Base-by-base conservation (phyloP, 2,329 filamentous ascomycete genomes). In the Botrytis fabae region DNA sequence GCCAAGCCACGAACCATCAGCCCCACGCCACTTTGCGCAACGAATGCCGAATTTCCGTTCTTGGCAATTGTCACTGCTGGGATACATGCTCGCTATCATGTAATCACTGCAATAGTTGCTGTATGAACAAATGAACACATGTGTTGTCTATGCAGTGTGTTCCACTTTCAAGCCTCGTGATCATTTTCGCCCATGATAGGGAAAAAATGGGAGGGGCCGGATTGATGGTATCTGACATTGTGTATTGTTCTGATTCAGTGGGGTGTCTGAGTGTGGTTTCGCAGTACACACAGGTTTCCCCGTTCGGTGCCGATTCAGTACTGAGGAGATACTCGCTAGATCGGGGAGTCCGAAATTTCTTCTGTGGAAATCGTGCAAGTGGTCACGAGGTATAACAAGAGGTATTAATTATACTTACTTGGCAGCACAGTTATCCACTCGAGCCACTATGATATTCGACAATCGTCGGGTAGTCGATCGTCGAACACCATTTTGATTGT, bases 1-100 rank as follows among this genome's bases (percentile, higher is more conserved):
- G 42, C 63, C 64, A 66, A 66, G 64, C 64, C 64, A 54, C 64
- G 25, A 62, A 28, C 22, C 22, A 46, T 51, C 64, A 66, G 64
- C 63, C 63, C 63, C 42, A 32, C 20, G 63, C 44, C 64, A 66
- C 22, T 16, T 38, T 28, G 16, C 46, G 22, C 63, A 66, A 66
- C 32, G 25, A 40, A 40, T 66, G 64, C 64, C 64, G 64, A 51
- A 40, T 40, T 66, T 40, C 64, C 64, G 64, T 66, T 54, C 63
- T 66, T 66, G 44, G 63, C 63, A 66, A 6, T 20, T 28, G 40
- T 25, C 60, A 28, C 8, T 18, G 51, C 51, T 57, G 28, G 51
- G 51, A 57, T 57, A 57, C 9, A 57, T 28, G 14, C 28, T 57
- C 51, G n/a, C 38, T 28, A 44, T 63, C 38, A 42, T 44, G 40